Conservation (phyloP, 2,329 filamentous ascomycete species). For the Pseudogymnoascus sp. region DNA sequence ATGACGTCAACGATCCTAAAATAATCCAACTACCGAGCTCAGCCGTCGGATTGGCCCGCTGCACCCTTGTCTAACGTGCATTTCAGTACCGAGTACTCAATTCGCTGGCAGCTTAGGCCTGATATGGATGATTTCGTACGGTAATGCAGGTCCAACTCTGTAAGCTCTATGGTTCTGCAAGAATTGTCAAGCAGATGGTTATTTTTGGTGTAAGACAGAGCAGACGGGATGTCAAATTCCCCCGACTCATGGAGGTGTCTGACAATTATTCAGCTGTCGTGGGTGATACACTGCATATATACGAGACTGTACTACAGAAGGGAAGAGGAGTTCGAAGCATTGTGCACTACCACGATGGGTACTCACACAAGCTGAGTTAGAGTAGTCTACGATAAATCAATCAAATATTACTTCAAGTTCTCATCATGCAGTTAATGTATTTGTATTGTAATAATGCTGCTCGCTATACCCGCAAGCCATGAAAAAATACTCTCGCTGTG, state of each 20-base stretch:
- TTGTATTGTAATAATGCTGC: neutral
- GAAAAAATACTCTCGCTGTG: neutral
- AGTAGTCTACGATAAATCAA: neutral
- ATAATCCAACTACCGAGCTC: neutral
- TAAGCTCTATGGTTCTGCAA: neutral
- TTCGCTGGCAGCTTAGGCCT: neutral
- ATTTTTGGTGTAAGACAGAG: neutral
- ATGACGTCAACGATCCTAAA: neutral
- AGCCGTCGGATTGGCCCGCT: neutral
- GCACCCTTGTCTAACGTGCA: neutral
- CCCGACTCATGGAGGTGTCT: neutral
- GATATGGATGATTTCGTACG: neutral
- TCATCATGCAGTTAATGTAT: neutral
- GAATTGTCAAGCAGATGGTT: neutral
- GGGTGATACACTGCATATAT: neutral
- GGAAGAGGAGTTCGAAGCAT: neutral
- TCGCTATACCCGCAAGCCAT: neutral
- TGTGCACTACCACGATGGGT: neutral
- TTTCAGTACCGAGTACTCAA: neutral
- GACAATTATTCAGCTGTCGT: neutral
- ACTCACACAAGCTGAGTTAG: neutral
- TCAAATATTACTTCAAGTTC: neutral
- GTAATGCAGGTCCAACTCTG: neutral
- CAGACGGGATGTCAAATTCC: neutral
- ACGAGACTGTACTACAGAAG: neutral